Evolutionary conservation across 202 grass and related monocot species (phyloP).

Genomic region (Musa balbisiana): DNA sequence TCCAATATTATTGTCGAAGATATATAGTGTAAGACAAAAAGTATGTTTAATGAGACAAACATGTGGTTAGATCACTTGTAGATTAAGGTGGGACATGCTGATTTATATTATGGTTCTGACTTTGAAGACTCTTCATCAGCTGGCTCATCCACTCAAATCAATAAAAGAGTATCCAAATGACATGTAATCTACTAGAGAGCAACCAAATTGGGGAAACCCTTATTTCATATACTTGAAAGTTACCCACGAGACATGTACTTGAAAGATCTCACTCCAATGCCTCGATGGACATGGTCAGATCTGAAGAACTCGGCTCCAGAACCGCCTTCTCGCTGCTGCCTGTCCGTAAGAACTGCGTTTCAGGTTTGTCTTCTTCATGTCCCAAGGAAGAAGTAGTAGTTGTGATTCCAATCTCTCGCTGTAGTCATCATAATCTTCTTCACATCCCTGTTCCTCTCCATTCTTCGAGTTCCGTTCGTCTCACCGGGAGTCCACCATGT

Average conservation of each 20-base stretch:
- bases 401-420: too few relatives aligned
- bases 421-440: too few relatives aligned
- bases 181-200: too few relatives aligned
- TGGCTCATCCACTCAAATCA: neutral
- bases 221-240: neutral
- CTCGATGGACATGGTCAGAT: slow-evolving; percentile 99
- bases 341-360: neutral
- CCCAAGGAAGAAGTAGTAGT: slow-evolving; percentile 20
- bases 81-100: too few relatives aligned
- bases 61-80: too few relatives aligned
- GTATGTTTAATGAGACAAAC: too few relatives aligned
- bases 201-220: neutral
- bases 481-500: too few relatives aligned
- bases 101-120: too few relatives aligned
- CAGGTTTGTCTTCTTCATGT: neutral
- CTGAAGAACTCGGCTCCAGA: slow-evolving; percentile 88
- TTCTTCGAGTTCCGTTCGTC: neutral
- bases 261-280: slow-evolving; percentile 99
- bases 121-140: too few relatives aligned
- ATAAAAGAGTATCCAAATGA: neutral
- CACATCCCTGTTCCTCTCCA: slow-evolving; percentile 32
- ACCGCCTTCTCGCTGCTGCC: slow-evolving; percentile 50
- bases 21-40: too few relatives aligned
- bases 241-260: slow-evolving; percentile 84
- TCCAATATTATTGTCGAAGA: slow-evolving; percentile 13